These are phyloP conservation scores for Rhodamnia argentea DNA, from an alignment of 345 rosid genomes.

Conservation along the genomic window DNA sequence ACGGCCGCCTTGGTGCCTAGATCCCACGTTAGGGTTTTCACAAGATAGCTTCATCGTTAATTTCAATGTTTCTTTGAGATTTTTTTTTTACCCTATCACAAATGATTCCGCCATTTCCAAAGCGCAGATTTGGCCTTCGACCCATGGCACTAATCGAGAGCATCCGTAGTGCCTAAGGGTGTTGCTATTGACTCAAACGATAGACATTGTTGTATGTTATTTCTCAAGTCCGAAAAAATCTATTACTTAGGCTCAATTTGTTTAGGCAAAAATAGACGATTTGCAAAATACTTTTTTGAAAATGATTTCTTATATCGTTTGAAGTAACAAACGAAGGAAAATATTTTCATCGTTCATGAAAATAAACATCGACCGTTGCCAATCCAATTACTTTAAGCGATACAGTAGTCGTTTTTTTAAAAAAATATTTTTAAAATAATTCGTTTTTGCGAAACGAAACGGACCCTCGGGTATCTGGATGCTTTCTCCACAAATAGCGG, in stretches of 20 bases:
- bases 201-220: not conserved
- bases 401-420: too few species aligned
- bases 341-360: too few species aligned
- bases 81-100: not conserved
- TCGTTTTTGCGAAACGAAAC: too few species aligned
- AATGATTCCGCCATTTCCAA: not conserved
- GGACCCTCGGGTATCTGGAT: too few species aligned
- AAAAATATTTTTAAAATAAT: too few species aligned
- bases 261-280: too few species aligned
- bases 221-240: not conserved
- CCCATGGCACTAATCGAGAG: not conserved
- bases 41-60: not conserved
- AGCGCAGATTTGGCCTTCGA: not conserved
- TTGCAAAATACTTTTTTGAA: too few species aligned
- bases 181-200: not conserved
- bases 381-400: too few species aligned
- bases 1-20: not conserved
- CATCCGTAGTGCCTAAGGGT: not conserved
- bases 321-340: too few species aligned
- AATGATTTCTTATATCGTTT: too few species aligned
- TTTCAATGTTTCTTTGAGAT: not conserved
- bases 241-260: not conserved
- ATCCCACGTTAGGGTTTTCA: not conserved
- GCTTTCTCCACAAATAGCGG: not conserved
- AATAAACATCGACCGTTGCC: too few species aligned